Percentiles rank a stretch among this genome's conserved stretches.
phyloP scores from a whole-genome alignment of 2,329 filamentous ascomycete genomes.

The Fusarium fujikuroi region DNA sequence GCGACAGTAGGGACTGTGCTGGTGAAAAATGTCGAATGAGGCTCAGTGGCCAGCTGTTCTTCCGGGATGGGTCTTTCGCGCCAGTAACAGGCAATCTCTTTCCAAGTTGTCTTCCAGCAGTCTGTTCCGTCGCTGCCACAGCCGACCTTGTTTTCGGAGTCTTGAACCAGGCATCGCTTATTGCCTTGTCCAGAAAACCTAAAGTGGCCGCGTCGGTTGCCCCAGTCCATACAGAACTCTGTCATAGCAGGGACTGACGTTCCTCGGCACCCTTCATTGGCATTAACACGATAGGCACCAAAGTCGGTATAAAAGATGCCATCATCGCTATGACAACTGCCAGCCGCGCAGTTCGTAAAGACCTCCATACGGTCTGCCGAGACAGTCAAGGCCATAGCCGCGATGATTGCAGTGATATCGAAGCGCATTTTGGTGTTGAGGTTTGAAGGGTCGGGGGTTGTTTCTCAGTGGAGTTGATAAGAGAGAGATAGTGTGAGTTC shows the following conservation, averaged over 20 bases:
- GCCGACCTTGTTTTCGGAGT: rapidly evolving
- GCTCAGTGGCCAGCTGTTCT: neutral
- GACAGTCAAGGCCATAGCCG: neutral
- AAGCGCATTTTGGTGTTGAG: neutral
- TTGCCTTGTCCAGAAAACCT: neutral
- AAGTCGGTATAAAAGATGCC: neutral
- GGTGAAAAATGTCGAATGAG: neutral
- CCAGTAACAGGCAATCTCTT: neutral
- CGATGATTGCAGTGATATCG: neutral
- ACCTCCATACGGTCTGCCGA: neutral
- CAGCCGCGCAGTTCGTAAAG: rapidly evolving
- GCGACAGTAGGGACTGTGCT: neutral
- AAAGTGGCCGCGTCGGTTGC: neutral
- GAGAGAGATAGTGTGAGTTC: neutral
- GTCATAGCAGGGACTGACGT: neutral
- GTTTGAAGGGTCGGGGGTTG: neutral
- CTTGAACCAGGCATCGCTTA: neutral
- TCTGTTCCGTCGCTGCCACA: neutral
- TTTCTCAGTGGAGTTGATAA: neutral
- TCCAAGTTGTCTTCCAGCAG: neutral
- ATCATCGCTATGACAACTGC: rapidly evolving
- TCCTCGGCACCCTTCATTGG: neutral
- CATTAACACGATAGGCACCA: neutral
- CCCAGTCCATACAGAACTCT: neutral
- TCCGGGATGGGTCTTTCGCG: neutral